Evolutionary conservation across 2,329 filamentous ascomycete species (phyloP).

Genomic region (Neurospora sp.): DNA sequence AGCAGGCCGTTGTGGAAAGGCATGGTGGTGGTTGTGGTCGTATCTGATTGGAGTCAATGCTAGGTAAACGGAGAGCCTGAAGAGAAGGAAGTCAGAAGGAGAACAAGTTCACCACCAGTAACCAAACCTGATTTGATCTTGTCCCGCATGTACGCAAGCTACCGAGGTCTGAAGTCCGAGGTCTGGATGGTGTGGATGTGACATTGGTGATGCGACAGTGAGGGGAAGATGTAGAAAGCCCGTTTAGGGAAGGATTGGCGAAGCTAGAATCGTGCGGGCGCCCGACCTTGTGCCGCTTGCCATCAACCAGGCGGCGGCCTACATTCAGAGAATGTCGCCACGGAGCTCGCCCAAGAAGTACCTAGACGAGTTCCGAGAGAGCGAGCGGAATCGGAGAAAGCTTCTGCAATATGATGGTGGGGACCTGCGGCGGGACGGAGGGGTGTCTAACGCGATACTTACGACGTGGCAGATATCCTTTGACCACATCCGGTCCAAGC

Average conservation of each 20-base stretch:
- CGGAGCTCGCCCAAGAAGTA: too few relatives aligned
- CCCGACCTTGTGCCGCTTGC: too few relatives aligned
- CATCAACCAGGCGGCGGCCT: too few relatives aligned
- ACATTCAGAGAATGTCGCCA: too few relatives aligned
- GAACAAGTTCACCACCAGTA: neutral
- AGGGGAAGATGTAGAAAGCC: neutral
- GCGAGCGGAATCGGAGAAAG: too few relatives aligned
- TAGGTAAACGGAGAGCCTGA: neutral
- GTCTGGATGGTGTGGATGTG: neutral
- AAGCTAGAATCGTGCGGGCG: too few relatives aligned
- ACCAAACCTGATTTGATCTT: neutral
- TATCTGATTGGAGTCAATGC: neutral
- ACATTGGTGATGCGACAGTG: neutral
- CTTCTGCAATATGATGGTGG: too few relatives aligned
- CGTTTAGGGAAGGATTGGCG: neutral
- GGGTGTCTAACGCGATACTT: too few relatives aligned
- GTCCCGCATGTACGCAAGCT: neutral
- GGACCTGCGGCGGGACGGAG: too few relatives aligned
- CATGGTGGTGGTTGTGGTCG: slow-evolving; percentile 21
- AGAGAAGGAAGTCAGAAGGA: neutral
- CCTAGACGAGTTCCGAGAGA: too few relatives aligned
- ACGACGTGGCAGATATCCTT: too few relatives aligned
- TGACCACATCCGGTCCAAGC: too few relatives aligned
- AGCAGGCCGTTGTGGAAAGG: slow-evolving; percentile 41
- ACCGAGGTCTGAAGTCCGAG: neutral